Conservation (phyloP, 2,329 filamentous ascomycete genomes). For the Neonectria hederae region DNA sequence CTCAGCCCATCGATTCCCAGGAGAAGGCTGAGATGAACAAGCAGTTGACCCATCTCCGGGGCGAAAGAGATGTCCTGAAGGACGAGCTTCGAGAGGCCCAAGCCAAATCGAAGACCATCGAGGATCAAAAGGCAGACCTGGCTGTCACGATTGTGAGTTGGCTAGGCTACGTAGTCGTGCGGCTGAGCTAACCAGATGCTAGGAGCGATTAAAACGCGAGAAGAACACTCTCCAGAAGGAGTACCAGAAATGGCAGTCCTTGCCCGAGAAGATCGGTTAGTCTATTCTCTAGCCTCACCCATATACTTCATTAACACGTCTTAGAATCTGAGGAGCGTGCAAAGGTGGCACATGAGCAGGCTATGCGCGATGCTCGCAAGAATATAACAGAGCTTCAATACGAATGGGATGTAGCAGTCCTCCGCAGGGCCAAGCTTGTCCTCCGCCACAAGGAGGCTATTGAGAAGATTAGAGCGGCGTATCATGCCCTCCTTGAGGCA, state of each 20-base stretch:
- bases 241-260: conserved; percentile 68
- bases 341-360: conserved; percentile 44
- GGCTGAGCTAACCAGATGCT: conserved; percentile 31
- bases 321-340: conserved; percentile 50
- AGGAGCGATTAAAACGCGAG: conserved; percentile 64
- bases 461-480: conserved; percentile 67
- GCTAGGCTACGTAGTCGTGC: neutral
- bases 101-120: conserved; percentile 53
- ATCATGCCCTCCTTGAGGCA: conserved; percentile 73
- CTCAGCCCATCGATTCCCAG: conserved; percentile 75
- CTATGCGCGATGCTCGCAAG: conserved; percentile 46
- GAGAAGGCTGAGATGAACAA: conserved; percentile 70
- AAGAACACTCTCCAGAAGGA: conserved; percentile 76
- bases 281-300: neutral
- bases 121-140: conserved; percentile 54
- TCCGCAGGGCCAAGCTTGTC: conserved; percentile 65
- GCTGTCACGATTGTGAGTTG: conserved; percentile 49
- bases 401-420: conserved; percentile 62
- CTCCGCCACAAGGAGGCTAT: conserved; percentile 68
- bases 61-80: conserved; percentile 48
- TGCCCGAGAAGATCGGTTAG: conserved; percentile 78
- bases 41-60: conserved; percentile 56
- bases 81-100: conserved; percentile 47
- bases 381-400: conserved; percentile 60
- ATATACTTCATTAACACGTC: conserved; percentile 29